Conservation (phyloP, 2,329 filamentous ascomycete species). For the Microthyrium microscopicum region DNA sequence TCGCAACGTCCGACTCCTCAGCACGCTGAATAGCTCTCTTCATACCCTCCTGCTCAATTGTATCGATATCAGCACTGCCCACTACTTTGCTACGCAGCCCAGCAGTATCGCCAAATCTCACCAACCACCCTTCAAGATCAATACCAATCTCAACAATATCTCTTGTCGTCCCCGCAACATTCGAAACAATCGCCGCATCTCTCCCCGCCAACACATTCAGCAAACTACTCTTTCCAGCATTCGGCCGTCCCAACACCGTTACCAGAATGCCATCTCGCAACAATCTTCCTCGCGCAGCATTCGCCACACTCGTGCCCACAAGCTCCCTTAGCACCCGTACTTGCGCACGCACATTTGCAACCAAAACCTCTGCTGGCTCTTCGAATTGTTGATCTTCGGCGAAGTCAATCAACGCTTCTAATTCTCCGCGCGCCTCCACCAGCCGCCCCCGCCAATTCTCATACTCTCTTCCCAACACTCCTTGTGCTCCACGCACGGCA, state of each 20-base stretch:
- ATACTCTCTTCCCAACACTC: constrained; percentile 56
- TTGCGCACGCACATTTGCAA: constrained; percentile 50
- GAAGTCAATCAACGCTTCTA: constrained; percentile 94
- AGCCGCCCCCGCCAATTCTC: constrained; percentile 66
- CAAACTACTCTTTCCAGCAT: constrained; percentile 86
- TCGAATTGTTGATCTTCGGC: constrained; percentile 96
- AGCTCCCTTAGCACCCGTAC: constrained; percentile 43
- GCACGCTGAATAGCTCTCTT: constrained; percentile 69
- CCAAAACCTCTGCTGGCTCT: constrained; percentile 58
- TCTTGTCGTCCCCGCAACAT: constrained; percentile 81
- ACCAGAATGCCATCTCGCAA: constrained; percentile 72
- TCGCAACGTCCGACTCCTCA: constrained; percentile 65
- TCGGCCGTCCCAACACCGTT: constrained; percentile 77
- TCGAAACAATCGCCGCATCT: constrained; percentile 88
- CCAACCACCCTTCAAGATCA: constrained; percentile 78
- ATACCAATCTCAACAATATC: constrained; percentile 87
- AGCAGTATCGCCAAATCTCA: constrained; percentile 89
- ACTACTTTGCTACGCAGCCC: constrained; percentile 48
- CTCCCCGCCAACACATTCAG: constrained; percentile 80
- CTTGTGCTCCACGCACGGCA: constrained; percentile 62
- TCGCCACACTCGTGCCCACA: constrained; percentile 54
- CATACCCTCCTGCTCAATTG: constrained; percentile 80
- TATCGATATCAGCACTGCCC: constrained; percentile 36
- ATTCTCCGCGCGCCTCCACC: constrained; percentile 67
- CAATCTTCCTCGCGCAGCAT: constrained; percentile 68